phyloP scores from a whole-genome alignment of 148 eudicot species.

The Euryodendron excelsum region DNA sequence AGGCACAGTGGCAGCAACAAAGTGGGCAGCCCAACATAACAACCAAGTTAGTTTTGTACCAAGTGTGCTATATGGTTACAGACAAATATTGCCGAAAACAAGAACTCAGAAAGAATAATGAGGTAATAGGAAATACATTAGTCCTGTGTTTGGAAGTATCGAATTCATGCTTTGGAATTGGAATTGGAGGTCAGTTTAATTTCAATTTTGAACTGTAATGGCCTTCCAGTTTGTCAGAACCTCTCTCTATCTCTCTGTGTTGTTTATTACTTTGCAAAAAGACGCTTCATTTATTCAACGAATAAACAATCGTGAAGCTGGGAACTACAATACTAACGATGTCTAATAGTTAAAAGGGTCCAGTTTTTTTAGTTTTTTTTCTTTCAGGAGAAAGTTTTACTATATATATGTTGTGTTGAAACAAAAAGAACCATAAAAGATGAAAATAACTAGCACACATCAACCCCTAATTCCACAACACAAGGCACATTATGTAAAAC shows the following conservation, averaged over 20 bases:
- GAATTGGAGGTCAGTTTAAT: background rate
- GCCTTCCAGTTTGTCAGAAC: too few species aligned
- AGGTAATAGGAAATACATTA: background rate
- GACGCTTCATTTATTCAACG: background rate
- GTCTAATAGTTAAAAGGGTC: too few species aligned
- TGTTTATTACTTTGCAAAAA: background rate
- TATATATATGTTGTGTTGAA: background rate
- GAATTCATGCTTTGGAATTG: background rate
- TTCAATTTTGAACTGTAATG: background rate
- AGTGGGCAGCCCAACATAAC: background rate
- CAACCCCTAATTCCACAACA: too few species aligned
- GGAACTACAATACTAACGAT: too few species aligned
- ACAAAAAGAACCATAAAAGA: too few species aligned
- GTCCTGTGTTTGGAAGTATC: background rate
- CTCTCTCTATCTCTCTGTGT: too few species aligned
- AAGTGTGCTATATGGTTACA: background rate
- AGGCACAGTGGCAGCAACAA: background rate
- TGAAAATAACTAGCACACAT: background rate
- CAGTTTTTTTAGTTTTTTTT: too few species aligned
- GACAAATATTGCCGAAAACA: background rate
- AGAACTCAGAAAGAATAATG: background rate
- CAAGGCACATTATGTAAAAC: too few species aligned
- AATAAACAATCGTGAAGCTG: too few species aligned
- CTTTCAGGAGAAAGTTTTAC: too few species aligned
- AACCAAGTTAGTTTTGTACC: background rate